A percentile compares a stretch with the other conserved stretches of the same genome.
Evolutionary conservation across 2,329 filamentous ascomycete species (phyloP).

Genomic region (Didymella pomorum): DNA sequence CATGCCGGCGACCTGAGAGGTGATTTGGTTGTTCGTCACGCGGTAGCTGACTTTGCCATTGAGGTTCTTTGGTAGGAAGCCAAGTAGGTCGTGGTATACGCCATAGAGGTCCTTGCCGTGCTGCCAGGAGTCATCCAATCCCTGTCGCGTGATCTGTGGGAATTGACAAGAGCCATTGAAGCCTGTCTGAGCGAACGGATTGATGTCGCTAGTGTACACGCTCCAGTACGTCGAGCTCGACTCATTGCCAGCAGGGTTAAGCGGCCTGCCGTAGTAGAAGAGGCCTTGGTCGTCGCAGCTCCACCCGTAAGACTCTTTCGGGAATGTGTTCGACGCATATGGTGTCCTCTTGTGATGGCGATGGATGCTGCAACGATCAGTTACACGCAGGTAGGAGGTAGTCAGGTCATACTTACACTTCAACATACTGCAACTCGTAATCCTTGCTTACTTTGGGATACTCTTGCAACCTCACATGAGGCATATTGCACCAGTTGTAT

Average conservation of each 20-base stretch:
- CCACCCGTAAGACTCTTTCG: slow-evolving; percentile 75
- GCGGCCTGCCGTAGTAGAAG: slow-evolving; percentile 72
- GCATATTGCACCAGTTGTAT: slow-evolving; percentile 91
- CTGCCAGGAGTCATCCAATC: slow-evolving; percentile 76
- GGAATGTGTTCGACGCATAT: slow-evolving; percentile 80
- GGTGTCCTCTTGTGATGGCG: slow-evolving; percentile 86
- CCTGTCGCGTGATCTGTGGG: slow-evolving; percentile 77
- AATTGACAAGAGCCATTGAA: slow-evolving; percentile 81
- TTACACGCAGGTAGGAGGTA: too few relatives aligned
- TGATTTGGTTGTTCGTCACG: slow-evolving; percentile 84
- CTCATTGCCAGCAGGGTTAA: slow-evolving; percentile 55
- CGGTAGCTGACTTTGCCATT: slow-evolving; percentile 65
- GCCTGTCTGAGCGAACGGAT: slow-evolving; percentile 71
- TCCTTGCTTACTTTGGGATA: slow-evolving; percentile 64
- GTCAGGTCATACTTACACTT: slow-evolving; percentile 63
- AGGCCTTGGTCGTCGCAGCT: slow-evolving; percentile 74
- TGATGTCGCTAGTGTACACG: slow-evolving; percentile 67
- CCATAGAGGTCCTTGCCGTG: slow-evolving; percentile 79
- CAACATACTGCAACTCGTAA: slow-evolving; percentile 77
- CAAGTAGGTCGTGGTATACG: slow-evolving; percentile 76
- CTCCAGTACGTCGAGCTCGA: slow-evolving; percentile 71
- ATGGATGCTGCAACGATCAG: too few relatives aligned
- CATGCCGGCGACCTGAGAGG: slow-evolving; percentile 80
- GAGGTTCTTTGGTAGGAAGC: slow-evolving; percentile 67
- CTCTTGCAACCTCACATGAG: slow-evolving; percentile 73